Evolutionary conservation across 495 filamentous ascomycete genomes (phyloP).

Genomic region (Cenococcum geophilum): DNA sequence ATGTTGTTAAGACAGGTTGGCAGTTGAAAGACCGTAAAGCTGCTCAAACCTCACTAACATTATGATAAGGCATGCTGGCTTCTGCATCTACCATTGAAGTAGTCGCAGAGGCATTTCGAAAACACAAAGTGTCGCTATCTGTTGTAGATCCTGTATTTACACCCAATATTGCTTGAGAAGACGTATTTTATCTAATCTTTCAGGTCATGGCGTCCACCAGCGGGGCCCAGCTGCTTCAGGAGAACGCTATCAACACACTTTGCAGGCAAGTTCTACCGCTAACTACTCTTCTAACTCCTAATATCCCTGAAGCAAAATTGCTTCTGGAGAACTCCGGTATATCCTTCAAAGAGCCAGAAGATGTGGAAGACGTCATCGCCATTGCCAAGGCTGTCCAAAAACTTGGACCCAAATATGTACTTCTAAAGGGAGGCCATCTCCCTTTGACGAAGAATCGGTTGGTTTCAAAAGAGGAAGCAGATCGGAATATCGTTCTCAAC

Average conservation of each 20-base stretch:
- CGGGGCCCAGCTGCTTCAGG: conserved; percentile 67
- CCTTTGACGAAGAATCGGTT: conserved; percentile 61
- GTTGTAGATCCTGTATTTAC: conserved; percentile 76
- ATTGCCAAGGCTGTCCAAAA: conserved; percentile 60
- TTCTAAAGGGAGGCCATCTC: conserved; percentile 90
- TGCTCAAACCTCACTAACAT: not conserved
- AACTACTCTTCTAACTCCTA: conserved; percentile 80
- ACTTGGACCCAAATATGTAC: conserved; percentile 70
- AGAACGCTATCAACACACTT: conserved; percentile 59
- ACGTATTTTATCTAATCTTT: conserved; percentile 4
- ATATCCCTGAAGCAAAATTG: conserved; percentile 79
- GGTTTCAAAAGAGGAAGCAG: conserved; percentile 48
- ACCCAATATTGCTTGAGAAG: not conserved
- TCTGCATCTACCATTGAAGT: conserved; percentile 68
- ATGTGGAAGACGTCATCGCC: conserved; percentile 54
- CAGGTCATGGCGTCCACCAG: conserved; percentile 92
- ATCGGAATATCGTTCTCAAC: conserved; percentile 64
- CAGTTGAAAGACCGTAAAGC: not conserved
- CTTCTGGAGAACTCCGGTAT: conserved; percentile 57
- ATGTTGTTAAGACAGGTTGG: conserved; percentile 87
- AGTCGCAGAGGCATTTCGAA: conserved; percentile 60
- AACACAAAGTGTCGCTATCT: conserved; percentile 53
- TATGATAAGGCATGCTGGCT: conserved; percentile 73
- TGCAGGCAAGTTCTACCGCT: conserved; percentile 63
- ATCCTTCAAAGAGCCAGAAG: conserved; percentile 45